Conservation (phyloP, 2,329 filamentous ascomycete species). For the Chrysosporium queenslandicum region DNA sequence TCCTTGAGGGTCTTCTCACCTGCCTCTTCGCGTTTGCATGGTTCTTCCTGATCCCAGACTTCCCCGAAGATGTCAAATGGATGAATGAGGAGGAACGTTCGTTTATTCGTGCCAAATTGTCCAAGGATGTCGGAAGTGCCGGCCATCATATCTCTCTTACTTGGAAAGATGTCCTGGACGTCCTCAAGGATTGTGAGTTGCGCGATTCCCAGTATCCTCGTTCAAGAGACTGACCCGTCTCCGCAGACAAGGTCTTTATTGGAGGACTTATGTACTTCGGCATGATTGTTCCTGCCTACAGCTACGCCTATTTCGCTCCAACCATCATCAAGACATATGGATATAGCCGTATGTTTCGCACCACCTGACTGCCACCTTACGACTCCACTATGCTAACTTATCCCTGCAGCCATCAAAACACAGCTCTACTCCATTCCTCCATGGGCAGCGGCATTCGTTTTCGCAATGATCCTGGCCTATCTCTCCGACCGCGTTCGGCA, state of each 20-base stretch:
- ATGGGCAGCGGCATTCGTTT: conserved; percentile 64
- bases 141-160: conserved; percentile 54
- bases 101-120: conserved; percentile 57
- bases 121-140: conserved; percentile 57
- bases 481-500: conserved; percentile 62
- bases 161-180: conserved; percentile 47
- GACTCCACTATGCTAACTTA: conserved; percentile 7
- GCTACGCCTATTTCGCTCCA: conserved; percentile 66
- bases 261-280: conserved; percentile 76
- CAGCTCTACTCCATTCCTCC: conserved; percentile 46
- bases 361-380: background rate
- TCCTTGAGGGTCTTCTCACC: conserved; percentile 57
- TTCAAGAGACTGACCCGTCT: conserved; percentile 15
- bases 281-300: conserved; percentile 65
- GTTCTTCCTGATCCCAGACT: conserved; percentile 61
- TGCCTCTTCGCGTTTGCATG: conserved; percentile 48
- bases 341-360: conserved; percentile 38
- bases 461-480: conserved; percentile 64
- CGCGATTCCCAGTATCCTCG: conserved; percentile 2
- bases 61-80: conserved; percentile 67
- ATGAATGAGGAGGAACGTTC: conserved; percentile 57
- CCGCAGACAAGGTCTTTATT: conserved; percentile 54
- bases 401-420: conserved; percentile 36
- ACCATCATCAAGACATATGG: conserved; percentile 59
- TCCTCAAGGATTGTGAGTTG: conserved; percentile 55